These are phyloP conservation scores for Coleophoma cylindrospora DNA, from an alignment of 2,329 filamentous ascomycete genomes.

Conservation along the genomic window DNA sequence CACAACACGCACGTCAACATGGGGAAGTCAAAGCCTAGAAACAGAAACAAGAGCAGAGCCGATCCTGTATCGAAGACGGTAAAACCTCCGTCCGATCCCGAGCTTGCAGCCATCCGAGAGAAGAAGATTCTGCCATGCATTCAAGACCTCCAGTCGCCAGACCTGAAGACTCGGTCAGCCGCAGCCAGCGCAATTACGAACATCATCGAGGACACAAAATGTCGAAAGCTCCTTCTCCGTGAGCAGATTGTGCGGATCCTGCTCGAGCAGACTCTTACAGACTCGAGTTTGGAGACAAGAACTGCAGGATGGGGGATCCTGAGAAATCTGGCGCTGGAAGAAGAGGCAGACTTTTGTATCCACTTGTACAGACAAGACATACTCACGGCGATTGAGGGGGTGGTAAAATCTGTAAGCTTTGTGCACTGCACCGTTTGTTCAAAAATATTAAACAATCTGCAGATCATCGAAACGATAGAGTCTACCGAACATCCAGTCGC, in stretches of 20 bases:
- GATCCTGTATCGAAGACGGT: constrained; percentile 52
- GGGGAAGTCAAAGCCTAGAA: constrained; percentile 53
- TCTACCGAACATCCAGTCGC: constrained; percentile 35
- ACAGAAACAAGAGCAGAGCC: constrained; percentile 43
- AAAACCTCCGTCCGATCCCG: constrained; percentile 58
- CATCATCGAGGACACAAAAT: constrained; percentile 55
- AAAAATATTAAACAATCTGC: constrained; percentile 3
- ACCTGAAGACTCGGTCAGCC: constrained; percentile 52
- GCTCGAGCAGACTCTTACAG: constrained; percentile 59
- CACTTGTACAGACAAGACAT: constrained; percentile 59
- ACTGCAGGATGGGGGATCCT: constrained; percentile 66
- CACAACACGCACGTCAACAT: constrained; percentile 30
- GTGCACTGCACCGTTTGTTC: not conserved
- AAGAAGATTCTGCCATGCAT: constrained; percentile 59
- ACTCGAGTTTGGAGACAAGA: constrained; percentile 56
- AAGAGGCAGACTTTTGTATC: constrained; percentile 62
- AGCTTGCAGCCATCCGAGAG: constrained; percentile 58
- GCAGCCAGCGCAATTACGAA: constrained; percentile 57
- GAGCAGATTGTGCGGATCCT: constrained; percentile 62
- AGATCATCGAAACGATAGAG: constrained; percentile 24
- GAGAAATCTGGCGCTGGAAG: constrained; percentile 54
- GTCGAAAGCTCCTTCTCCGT: constrained; percentile 59
- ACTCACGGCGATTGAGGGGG: constrained; percentile 54
- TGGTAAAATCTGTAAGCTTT: constrained; percentile 43
- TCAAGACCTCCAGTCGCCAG: constrained; percentile 52